A percentile compares a stretch with the other conserved stretches of the same genome.
Conservation (phyloP, 768 basidiomycete genomes). For the Symmetrospora coprosmae region DNA sequence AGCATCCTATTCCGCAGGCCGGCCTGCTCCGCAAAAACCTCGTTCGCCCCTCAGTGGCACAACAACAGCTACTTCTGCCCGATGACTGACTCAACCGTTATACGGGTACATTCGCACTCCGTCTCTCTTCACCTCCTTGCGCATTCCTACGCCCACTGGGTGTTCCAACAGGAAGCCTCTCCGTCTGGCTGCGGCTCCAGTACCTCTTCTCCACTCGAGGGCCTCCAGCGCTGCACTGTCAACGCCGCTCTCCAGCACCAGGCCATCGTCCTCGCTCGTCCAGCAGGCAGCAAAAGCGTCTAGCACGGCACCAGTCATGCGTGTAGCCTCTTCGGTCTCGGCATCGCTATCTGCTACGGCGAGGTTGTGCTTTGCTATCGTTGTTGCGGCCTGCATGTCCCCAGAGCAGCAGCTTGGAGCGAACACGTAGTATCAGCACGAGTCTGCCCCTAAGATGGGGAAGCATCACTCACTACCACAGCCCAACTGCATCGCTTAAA, state of each 20-base stretch:
- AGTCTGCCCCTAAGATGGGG: neutral
- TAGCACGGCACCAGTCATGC: neutral
- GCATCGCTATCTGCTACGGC: neutral
- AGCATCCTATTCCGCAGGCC: neutral
- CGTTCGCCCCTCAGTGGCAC: neutral
- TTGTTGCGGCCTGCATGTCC: neutral
- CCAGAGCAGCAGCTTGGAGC: slow-evolving; percentile 1
- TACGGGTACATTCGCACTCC: too few relatives aligned
- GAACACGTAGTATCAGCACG: neutral
- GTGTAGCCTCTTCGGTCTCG: neutral
- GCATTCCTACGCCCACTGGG: neutral
- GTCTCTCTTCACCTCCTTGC: neutral
- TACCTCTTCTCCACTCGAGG: neutral
- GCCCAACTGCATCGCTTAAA: neutral
- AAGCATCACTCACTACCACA: neutral
- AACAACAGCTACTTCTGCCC: neutral
- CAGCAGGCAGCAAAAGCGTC: neutral
- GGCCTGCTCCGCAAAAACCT: neutral
- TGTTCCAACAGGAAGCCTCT: neutral
- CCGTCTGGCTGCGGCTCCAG: neutral
- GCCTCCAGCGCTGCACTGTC: neutral
- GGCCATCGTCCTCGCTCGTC: neutral
- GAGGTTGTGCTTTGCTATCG: neutral
- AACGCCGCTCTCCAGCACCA: neutral
- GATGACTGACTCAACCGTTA: neutral